Evolutionary conservation across 164 flowering plant species (phyloP), one percentile per base, ranked within the genome.

Genomic region (Echeveria elegans): DNA sequence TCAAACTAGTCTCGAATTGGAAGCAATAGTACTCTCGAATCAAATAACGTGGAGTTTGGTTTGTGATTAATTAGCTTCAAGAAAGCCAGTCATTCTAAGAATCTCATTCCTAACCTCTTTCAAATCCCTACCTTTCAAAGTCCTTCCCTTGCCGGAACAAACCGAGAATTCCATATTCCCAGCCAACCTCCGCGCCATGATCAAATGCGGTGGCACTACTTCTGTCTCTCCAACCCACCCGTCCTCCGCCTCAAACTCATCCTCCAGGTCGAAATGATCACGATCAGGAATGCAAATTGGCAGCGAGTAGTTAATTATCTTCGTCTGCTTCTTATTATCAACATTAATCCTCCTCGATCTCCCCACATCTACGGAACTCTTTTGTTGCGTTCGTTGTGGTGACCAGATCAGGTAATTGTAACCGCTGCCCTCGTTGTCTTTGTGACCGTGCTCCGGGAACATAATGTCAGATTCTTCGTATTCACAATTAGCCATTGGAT

Each of bases 81-180:
- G 61, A 19, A 56, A 56, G 23, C 61, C 61, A 15, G 61, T 56
- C 61, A 56, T 56, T 56, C 61, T 56, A 28, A 56, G 61, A 56
- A 56, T 56, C 61, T 56, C 61, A 56, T 56, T 56, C 32, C 61
- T 56, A 32, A 56, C 32, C 61, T 56, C 32, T 29, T 56, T 56
- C 32, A 56, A 56, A 14, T 28, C 61, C 32, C 61, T 56, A 18
- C 61, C 61, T 28, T 56, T 56, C 32, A 56, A 56, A 26, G 61
- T 56, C 61, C 61, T 19, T 12, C 61, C 61, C 61, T 56, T 56
- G 5, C 61, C 61, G 31, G 61, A 56, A 32, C 61, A 56, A 26
- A 56, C 61, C 32, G 61, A 56, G 10, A 56, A 56, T 16, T 56
- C 61, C 31, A 28, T 28, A 2, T 28, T 28, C 18, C 32, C 19